Base-by-base conservation (phyloP, 163 green algal species). In the Coccomyxa subellipsoidea region DNA sequence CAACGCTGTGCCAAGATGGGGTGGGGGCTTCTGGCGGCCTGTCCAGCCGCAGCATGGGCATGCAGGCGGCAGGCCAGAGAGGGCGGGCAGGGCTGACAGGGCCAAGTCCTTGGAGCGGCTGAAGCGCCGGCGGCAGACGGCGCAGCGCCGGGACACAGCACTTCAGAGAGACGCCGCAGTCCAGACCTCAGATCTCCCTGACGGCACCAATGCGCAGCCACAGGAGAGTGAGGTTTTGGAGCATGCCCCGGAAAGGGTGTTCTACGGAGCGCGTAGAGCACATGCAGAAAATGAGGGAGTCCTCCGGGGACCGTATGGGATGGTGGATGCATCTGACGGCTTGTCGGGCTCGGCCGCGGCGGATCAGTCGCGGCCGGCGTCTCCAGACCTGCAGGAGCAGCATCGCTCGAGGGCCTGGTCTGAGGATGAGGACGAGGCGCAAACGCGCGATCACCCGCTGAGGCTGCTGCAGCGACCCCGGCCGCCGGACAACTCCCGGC, bases 51-150 rank as follows among this genome's bases (percentile, higher is more conserved):
- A 59, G 23, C 23, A 59, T 8, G 47, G 23, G 47, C 47, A 59
- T 12, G 15, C 47, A 7, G 47, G 47, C 47, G 23, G 47, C 47
- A 59, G 23, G 15, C 47, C 0, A 18, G 23, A 12, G 15, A 59
- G 36, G 76, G 59, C 54, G 71, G 25, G 9, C 54, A 34, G 54
- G 77, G 59, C 23, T 77, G 78, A 4, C 78, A 82, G 78, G 54
- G 38, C 27, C 59, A 36, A 36, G 69, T 37, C 69, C 69, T 37
- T 76, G 39, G 32, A 39, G 38, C 39, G 23, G 29, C 35, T 39
- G 77, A 32, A 36, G 77, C 5, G 66, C 25, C 38, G 25, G 38
- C 77, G 27, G 77, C 53, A 25, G 29, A 32, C n/a, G 23, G 31
- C 39, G n/a, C 47, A 54, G 35, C 12, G 53, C 37, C 7, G 15